Evolutionary conservation across 2,329 filamentous ascomycete genomes (phyloP), one percentile per base, ranked within the genome.

Genomic region (Penicillium sp.): DNA sequence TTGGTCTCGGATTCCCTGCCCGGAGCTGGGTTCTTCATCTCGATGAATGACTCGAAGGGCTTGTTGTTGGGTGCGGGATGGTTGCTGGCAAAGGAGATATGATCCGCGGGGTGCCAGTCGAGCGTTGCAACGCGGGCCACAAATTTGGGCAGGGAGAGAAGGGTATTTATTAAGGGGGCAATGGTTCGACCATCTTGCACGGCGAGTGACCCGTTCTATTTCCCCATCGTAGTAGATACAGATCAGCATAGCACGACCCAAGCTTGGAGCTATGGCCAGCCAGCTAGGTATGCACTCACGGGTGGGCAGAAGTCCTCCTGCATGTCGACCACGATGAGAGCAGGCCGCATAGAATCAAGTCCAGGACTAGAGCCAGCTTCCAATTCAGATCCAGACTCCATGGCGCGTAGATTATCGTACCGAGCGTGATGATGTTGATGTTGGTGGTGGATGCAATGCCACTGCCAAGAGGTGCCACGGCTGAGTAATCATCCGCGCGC

Each of bases 301-400:
- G 92, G 91, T 52, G 90, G 89, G 71, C 91, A 96, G 72, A 97
- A 97, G 76, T 97, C 93, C 72, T 97, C 88, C 74, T 97, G 94
- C 67, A 96, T 81, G 72, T 97, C 92, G 46, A 96, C 87, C 9
- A 96, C 81, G 41, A 96, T 72, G 30, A 88, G 72, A n/a, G 84
- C 84, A 37, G 84, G 80, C 44, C 12, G 7, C 2, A 5, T 21
- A 20, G 17, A 23, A 13, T 37, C 34, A 23, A 3, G 9, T 36
- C 10, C 17, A 10, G 17, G 7, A 20, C 18, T 12, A 23, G 15
- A 15, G 18, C 18, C 34, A 37, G 36, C 36, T 40, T 10, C 13
- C 12, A 17, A 5, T 9, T 40, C 7, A n/a, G 21, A n/a, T 1
- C n/a, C 20, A n/a, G 37, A 17, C 23, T 7, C 30, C 52, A 54